A percentile compares a stretch with the other conserved stretches of the same genome.
Evolutionary conservation across 2,329 filamentous ascomycete genomes (phyloP).

Genomic region (Septoria linicola): DNA sequence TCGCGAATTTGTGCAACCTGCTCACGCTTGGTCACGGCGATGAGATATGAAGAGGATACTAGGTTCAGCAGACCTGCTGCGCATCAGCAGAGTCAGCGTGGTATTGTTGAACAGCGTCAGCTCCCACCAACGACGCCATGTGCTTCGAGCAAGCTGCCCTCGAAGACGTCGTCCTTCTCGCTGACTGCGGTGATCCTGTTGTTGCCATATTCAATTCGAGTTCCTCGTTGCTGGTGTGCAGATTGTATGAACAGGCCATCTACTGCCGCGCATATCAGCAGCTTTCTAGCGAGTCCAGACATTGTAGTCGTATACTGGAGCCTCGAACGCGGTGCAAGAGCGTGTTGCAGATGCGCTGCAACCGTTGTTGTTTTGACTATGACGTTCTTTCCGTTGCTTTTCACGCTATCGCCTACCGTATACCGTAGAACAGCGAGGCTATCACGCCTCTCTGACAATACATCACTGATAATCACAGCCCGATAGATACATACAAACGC

Average conservation of each 20-base stretch:
- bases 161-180: conserved; percentile 39
- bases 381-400: no score
- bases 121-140: conserved; percentile 58
- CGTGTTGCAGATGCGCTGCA: no score
- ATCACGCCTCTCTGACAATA: no score
- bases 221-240: conserved; percentile 51
- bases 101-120: background rate
- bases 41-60: conserved; percentile 75
- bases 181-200: conserved; percentile 51
- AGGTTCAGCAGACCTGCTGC: conserved; percentile 75
- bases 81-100: conserved; percentile 11
- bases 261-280: conserved; percentile 70
- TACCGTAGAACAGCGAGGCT: no score
- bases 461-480: no score
- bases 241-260: conserved; percentile 83
- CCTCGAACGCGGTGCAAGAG: background rate
- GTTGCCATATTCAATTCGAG: conserved; percentile 42
- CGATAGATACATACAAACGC: no score
- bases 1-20: conserved; percentile 86
- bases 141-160: conserved; percentile 44
- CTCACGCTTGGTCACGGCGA: conserved; percentile 81
- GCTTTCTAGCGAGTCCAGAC: conserved; percentile 75
- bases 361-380: no score
- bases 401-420: no score
- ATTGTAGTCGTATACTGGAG: conserved; percentile 48